These are phyloP conservation scores for Melanogaster broomeanus DNA, from an alignment of 768 basidiomycete genomes.

Conservation along the genomic window DNA sequence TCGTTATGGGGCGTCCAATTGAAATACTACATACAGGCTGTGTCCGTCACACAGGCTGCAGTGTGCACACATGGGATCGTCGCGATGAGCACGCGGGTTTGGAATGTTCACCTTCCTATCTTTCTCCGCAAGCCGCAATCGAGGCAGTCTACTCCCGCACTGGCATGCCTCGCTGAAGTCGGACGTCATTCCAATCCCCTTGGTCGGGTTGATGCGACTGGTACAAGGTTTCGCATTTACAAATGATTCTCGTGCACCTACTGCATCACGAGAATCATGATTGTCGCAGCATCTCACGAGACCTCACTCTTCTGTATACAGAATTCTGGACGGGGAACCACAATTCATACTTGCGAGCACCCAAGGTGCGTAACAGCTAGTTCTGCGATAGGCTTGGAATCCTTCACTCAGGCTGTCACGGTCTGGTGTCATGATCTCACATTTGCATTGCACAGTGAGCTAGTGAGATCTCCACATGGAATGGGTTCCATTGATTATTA, in stretches of 20 bases:
- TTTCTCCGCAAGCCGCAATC: constrained; percentile 10
- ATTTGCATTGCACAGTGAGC: too few species aligned
- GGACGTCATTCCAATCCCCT: constrained; percentile 2
- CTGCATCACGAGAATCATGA: neutral
- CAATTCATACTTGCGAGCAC: neutral
- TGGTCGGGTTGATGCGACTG: neutral
- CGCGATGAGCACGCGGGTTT: constrained; percentile 7
- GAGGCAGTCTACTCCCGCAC: neutral
- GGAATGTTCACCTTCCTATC: constrained; percentile 2
- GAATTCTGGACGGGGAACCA: neutral
- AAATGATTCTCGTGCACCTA: constrained; percentile 7
- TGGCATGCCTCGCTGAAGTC: too few species aligned
- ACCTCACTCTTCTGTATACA: neutral
- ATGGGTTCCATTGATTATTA: neutral
- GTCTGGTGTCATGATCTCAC: too few species aligned
- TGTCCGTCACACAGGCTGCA: constrained; percentile 1
- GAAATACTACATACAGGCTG: neutral
- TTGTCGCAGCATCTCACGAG: neutral
- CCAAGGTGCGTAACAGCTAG: neutral
- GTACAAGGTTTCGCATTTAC: constrained; percentile 11
- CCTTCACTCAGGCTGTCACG: too few species aligned
- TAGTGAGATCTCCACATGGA: neutral
- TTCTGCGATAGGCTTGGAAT: neutral
- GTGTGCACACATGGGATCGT: constrained; percentile 5
- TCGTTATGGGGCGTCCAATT: neutral